Base-by-base conservation (phyloP, 2,329 filamentous ascomycete species). In the Colletotrichum endophyticum region DNA sequence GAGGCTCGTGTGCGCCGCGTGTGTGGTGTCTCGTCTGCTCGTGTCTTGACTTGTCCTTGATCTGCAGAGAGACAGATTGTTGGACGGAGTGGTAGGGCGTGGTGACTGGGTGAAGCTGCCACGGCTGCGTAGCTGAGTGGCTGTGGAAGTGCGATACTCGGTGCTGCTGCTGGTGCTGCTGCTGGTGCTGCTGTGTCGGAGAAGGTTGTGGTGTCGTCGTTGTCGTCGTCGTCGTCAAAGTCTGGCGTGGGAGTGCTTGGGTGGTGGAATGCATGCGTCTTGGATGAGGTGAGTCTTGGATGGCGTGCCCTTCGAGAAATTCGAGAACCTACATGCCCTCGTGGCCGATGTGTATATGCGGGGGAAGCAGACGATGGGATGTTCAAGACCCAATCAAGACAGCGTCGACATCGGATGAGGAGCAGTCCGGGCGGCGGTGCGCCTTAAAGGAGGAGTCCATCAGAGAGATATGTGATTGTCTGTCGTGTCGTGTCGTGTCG, bases 391-490 rank as follows among this genome's bases (percentile, higher is more conserved):
- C 70, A 76, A 76, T 73, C 59, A 66, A 53, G 44, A 0, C n/a
- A 13, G 12, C 44, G 44, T 53, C n/a, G 44, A 76, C 64, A 66
- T 76, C 34, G 59, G 73, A 76, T 53, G 70, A 73, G 64, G 64
- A 49, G 34, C 59, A n/a, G 28, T 11, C n/a, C 25, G 73, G 62
- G 64, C 70, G 49, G 34, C 59, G 13, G 28, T 11, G 27, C 30
- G 73, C 69, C 39, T 53, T 64, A 28, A 75, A 36, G 27, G 36
- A 56, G 64, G 73, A 63, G 12, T 13, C 44, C 44, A 53, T 53
- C 44, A 53, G 44, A n/a, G 0, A 53, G 44, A 53, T 53, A 53
- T 53, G 44, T 25, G 44, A 53, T 53, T 22, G 44, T 53, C 3
- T 22, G 44, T 53, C 3, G 44, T 53, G 44, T 53, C 44, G 44